Evolutionary conservation across 1,139 yeast species (phyloP).

Genomic region (Scheffersomyces parashehatae): DNA sequence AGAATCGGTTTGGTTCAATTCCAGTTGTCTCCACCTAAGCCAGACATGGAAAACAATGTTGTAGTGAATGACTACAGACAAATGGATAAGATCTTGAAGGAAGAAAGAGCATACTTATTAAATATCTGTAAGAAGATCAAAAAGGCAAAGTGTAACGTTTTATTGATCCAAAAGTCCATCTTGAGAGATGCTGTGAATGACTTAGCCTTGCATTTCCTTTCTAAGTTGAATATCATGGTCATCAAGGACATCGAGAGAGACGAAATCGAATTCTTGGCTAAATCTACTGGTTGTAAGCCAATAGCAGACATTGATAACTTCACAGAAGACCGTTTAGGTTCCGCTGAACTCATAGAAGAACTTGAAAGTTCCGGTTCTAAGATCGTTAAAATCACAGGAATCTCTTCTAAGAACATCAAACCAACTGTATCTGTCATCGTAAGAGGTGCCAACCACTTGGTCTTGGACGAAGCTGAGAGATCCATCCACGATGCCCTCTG

Average conservation of each 20-base stretch:
- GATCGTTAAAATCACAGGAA: constrained; percentile 88
- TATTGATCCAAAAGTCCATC: constrained; percentile 91
- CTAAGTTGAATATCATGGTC: constrained; percentile 91
- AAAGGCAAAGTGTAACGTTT: constrained; percentile 93
- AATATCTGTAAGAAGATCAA: constrained; percentile 95
- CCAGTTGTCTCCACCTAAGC: constrained; percentile 97
- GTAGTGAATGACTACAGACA: constrained; percentile 97
- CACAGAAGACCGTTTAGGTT: constrained; percentile 88
- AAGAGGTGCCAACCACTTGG: constrained; percentile 90
- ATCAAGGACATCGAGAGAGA: constrained; percentile 96
- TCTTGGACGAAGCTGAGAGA: constrained; percentile 94
- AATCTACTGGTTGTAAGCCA: constrained; percentile 92
- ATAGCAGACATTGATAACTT: constrained; percentile 93
- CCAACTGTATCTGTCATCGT: constrained; percentile 90
- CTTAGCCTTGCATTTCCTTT: constrained; percentile 88
- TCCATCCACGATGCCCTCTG: constrained; percentile 96
- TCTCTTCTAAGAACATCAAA: constrained; percentile 53
- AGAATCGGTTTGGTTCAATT: constrained; percentile 89
- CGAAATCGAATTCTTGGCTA: constrained; percentile 90
- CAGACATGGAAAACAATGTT: constrained; percentile 97
- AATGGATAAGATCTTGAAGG: constrained; percentile 97
- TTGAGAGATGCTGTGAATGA: constrained; percentile 97
- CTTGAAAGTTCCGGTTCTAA: constrained; percentile 90
- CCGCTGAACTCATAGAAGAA: constrained; percentile 92
- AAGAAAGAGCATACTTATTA: constrained; percentile 91